Percentiles rank a stretch among this genome's conserved stretches.
These are phyloP conservation scores for Pseudozyma thailandica DNA, from an alignment of 1,284 basidiomycete genomes.

Conservation along the genomic window DNA sequence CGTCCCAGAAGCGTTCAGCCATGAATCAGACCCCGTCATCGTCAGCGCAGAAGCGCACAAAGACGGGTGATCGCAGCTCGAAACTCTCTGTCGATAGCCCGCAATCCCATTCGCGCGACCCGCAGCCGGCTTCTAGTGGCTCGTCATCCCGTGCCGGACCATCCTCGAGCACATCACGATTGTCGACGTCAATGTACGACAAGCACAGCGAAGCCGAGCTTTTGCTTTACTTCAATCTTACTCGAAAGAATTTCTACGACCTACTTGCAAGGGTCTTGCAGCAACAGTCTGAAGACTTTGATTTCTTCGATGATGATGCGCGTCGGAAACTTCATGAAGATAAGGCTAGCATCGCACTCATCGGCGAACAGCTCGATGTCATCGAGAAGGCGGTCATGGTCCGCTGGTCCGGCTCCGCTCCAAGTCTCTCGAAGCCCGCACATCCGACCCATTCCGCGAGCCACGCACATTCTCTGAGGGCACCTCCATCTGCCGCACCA, in stretches of 20 bases:
- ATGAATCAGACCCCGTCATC: background rate
- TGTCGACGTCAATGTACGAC: background rate
- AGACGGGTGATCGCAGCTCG: background rate
- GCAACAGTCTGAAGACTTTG: background rate
- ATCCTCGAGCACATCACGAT: background rate
- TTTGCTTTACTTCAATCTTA: background rate
- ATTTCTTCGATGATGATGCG: background rate
- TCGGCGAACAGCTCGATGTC: background rate
- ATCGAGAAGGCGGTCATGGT: background rate
- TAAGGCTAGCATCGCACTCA: background rate
- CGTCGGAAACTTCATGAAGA: background rate
- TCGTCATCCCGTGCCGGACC: background rate
- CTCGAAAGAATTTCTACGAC: background rate
- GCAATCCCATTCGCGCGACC: slow-evolving; percentile 4
- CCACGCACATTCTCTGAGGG: background rate
- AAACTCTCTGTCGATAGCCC: background rate
- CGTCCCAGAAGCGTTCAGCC: slow-evolving; percentile 19
- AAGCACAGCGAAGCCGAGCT: slow-evolving; percentile 1
- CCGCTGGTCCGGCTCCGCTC: background rate
- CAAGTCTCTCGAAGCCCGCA: background rate
- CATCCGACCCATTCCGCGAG: background rate
- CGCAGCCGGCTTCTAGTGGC: slow-evolving; percentile 19
- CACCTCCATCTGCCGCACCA: background rate
- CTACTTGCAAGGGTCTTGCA: background rate
- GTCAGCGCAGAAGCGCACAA: slow-evolving; percentile 9